phyloP scores from a whole-genome alignment of 2,329 filamentous ascomycete genomes.

The Fusarium annulatum region DNA sequence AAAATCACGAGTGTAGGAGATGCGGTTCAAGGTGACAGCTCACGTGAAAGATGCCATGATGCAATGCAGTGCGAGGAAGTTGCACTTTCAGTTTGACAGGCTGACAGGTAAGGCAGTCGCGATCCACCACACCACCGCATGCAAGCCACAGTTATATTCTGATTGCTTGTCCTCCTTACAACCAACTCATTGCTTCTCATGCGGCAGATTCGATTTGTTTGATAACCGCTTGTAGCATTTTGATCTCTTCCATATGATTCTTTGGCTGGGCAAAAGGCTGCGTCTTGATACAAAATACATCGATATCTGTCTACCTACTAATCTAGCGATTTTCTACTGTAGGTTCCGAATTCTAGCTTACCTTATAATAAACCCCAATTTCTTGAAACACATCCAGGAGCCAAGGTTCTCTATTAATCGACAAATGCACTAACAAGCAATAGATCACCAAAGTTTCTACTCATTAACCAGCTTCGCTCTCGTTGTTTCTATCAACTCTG shows the following conservation, averaged over 20 bases:
- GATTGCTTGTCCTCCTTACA: neutral
- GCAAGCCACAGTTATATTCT: neutral
- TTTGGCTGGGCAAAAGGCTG: neutral
- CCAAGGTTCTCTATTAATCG: neutral
- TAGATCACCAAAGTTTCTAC: conserved; percentile 4
- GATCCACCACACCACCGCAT: neutral
- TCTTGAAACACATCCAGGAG: neutral
- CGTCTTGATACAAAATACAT: neutral
- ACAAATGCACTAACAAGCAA: conserved; percentile 17
- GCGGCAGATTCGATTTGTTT: neutral
- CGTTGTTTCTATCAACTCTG: conserved; percentile 4
- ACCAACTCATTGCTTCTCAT: neutral
- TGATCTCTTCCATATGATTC: neutral
- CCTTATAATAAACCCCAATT: neutral
- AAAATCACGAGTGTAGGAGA: neutral
- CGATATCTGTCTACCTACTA: neutral
- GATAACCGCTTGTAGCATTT: neutral
- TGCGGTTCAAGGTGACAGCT: neutral
- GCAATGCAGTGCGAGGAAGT: neutral
- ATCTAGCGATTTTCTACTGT: neutral
- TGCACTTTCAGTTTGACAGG: neutral
- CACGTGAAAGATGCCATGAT: neutral
- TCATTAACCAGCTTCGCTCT: conserved; percentile 32
- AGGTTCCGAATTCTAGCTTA: neutral
- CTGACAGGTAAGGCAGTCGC: neutral